Base-by-base conservation (phyloP, 352 stramenopile species). In the Globisporangium radiosum region DNA sequence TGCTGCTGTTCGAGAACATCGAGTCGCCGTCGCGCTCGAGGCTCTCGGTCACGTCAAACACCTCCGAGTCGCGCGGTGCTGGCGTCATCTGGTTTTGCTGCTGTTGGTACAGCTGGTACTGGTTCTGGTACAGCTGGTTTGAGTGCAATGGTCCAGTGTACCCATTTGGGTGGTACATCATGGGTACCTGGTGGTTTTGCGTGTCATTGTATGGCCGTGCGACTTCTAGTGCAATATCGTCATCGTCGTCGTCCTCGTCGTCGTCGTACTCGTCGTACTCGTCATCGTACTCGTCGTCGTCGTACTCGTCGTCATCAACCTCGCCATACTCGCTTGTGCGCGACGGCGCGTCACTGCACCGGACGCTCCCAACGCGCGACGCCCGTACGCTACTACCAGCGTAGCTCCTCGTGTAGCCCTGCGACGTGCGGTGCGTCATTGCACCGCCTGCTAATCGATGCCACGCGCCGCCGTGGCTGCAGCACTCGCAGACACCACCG, bases 181-280 rank as follows among this genome's bases (percentile, higher is more conserved):
- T 14, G 4, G 6, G 45, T 4, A 8, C 14, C 17, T 14, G 43
- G 1, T 14, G 43, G 43, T 1, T 25, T 25, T 25, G 25, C 25
- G 25, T 25, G 25, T 25, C 54, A 44, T 43, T 62, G 50, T 75
- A 79, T 5, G 82, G 82, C 38, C 71, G 66, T n/a, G 81, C 80
- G 58, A 93, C 70, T 45, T 92, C 82, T 45, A 83, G 79, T 7
- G 78, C 78, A 63, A 92, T 90, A 39, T 82, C 74, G 19, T 90
- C 80, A n/a, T 89, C 77, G 25, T 89, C 81, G 4, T 76, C 64
- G 15, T 78, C 72, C 4, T 81, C 66, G 36, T 85, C 75, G 65
- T 73, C 60, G 10, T 66, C 54, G 11, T 56, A 42, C n/a, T 56
- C 51, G 4, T 54, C 33, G 11, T 63, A 38, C 17, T 63, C 48